Evolutionary conservation across 2,329 filamentous ascomycete species (phyloP).

Genomic region (Lachnum nothofagi): DNA sequence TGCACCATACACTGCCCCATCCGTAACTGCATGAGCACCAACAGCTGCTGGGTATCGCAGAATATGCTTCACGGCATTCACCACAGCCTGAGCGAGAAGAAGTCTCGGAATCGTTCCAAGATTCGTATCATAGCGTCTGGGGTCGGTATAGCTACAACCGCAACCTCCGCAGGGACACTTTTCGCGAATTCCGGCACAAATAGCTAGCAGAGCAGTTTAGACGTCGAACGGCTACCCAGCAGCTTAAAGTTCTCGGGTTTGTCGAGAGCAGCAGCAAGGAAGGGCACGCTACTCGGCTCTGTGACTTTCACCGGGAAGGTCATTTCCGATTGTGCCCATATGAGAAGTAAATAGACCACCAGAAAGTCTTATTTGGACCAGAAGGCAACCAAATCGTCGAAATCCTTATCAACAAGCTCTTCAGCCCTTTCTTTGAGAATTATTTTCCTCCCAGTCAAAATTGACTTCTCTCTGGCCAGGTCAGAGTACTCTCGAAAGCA

Average conservation of each 20-base stretch:
- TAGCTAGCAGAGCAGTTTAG: conserved; percentile 11
- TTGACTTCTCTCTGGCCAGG: neutral
- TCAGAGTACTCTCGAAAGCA: conserved; percentile 1
- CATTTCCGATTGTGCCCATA: neutral
- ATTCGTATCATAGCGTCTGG: conserved; percentile 5
- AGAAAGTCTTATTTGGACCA: conserved; percentile 1
- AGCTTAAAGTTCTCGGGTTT: conserved; percentile 2
- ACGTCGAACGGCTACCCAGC: conserved; percentile 3
- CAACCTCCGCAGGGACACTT: conserved; percentile 3
- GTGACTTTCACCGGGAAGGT: neutral
- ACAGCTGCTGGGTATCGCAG: conserved; percentile 1
- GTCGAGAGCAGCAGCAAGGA: conserved; percentile 3
- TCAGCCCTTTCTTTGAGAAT: neutral
- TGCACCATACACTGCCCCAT: conserved; percentile 3
- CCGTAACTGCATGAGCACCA: conserved; percentile 6
- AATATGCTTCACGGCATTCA: conserved; percentile 2
- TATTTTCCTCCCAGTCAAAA: neutral
- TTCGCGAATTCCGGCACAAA: conserved; percentile 11
- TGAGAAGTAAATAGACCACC: too few relatives aligned
- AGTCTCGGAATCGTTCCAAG: conserved; percentile 1
- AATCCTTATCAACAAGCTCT: neutral
- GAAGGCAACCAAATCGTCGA: conserved; percentile 4
- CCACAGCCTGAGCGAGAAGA: neutral
- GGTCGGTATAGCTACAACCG: conserved; percentile 5
- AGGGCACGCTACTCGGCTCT: neutral